Evolutionary conservation across 2,329 filamentous ascomycete genomes (phyloP).

Genomic region (Lecanicillium sp.): DNA sequence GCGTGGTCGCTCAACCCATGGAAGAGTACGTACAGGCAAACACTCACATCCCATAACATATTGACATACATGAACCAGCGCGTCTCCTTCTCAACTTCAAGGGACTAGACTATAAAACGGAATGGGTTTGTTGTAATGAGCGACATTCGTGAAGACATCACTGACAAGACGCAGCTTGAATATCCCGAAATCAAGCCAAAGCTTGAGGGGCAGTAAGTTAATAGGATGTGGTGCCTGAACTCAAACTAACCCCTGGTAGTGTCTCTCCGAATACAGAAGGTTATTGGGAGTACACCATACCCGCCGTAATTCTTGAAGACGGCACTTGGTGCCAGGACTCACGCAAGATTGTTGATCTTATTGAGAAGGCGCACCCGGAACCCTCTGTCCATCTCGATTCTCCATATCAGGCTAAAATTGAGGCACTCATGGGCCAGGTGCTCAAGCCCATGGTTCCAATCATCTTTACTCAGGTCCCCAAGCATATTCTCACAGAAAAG

Average conservation of each 20-base stretch:
- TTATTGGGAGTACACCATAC: slow-evolving; percentile 44
- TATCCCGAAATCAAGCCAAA: slow-evolving; percentile 56
- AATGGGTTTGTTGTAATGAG: slow-evolving; percentile 39
- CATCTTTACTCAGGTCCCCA: slow-evolving; percentile 40
- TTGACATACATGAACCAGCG: slow-evolving; percentile 31
- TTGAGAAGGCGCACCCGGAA: slow-evolving; percentile 52
- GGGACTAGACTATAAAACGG: slow-evolving; percentile 55
- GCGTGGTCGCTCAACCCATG: slow-evolving; percentile 63
- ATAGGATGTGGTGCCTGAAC: neutral
- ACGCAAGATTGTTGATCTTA: slow-evolving; percentile 44
- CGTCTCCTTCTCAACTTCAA: slow-evolving; percentile 63
- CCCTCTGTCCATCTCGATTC: slow-evolving; percentile 52
- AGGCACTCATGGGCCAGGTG: slow-evolving; percentile 25
- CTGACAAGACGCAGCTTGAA: slow-evolving; percentile 35
- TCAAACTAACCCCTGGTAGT: slow-evolving; percentile 14
- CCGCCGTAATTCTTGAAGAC: slow-evolving; percentile 46
- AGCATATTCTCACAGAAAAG: slow-evolving; percentile 39
- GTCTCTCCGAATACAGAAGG: slow-evolving; percentile 36
- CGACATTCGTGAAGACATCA: neutral
- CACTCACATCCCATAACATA: neutral
- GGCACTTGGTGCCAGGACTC: slow-evolving; percentile 59
- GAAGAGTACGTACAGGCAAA: slow-evolving; percentile 45
- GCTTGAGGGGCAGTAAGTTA: slow-evolving; percentile 47
- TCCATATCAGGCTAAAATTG: slow-evolving; percentile 36
- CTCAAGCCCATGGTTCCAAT: slow-evolving; percentile 33